Conservation (phyloP, 108 stramenopile species). For the Cyclotella choctawhatcheeana region DNA sequence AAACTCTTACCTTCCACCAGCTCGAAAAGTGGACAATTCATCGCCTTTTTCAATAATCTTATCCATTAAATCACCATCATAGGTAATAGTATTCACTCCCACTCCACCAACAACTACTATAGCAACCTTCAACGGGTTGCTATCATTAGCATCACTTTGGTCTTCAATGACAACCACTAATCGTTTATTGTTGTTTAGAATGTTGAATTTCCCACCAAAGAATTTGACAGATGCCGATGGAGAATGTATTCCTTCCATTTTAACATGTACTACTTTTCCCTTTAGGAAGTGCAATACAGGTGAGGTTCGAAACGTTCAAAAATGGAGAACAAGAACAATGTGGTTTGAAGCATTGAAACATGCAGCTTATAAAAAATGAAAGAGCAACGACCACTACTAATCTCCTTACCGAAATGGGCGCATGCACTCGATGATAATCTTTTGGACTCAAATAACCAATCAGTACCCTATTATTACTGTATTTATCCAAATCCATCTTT, state of each 20-base stretch:
- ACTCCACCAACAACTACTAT: constrained; percentile 53
- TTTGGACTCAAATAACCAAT: constrained; percentile 49
- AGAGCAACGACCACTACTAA: background rate
- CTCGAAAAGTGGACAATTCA: constrained; percentile 52
- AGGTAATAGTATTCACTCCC: constrained; percentile 52
- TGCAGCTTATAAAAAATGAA: background rate
- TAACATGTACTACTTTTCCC: constrained; percentile 49
- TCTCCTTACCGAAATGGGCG: constrained; percentile 36
- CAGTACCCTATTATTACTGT: constrained; percentile 29
- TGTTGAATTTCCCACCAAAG: constrained; percentile 55
- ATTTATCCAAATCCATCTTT: constrained; percentile 26
- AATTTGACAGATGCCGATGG: constrained; percentile 56
- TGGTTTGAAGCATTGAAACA: background rate
- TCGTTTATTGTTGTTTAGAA: constrained; percentile 51
- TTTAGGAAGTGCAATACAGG: background rate
- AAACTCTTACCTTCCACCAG: constrained; percentile 48
- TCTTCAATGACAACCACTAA: constrained; percentile 47
- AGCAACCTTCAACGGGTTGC: constrained; percentile 25
- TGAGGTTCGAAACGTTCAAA: background rate
- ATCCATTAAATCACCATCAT: constrained; percentile 38
- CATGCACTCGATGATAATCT: constrained; percentile 56
- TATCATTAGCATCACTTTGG: constrained; percentile 2
- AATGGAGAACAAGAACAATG: background rate
- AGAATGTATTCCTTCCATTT: constrained; percentile 42
- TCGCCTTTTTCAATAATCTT: constrained; percentile 39